A percentile compares a stretch with the other conserved stretches of the same genome.
Evolutionary conservation across 1,139 yeast species (phyloP).

Genomic region (Keqinozyma sinolaborantium): DNA sequence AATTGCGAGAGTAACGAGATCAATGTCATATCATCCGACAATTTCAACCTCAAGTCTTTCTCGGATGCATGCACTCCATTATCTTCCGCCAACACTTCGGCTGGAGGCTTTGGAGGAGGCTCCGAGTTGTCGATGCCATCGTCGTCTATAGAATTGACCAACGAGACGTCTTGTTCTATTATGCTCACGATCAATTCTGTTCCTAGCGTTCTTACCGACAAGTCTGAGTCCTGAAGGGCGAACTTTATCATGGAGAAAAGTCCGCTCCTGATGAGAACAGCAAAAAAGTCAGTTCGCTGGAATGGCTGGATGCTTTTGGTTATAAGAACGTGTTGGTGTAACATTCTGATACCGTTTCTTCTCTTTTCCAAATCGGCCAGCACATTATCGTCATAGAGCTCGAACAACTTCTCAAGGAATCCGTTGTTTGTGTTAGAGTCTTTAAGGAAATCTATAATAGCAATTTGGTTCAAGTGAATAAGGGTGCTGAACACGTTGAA

Average conservation of each 20-base stretch:
- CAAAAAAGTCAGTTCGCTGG: conserved; percentile 66
- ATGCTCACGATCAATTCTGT: conserved; percentile 79
- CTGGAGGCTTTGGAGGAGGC: conserved; percentile 16
- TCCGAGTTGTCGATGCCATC: conserved; percentile 35
- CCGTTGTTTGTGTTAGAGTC: conserved; percentile 35
- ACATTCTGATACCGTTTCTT: conserved; percentile 71
- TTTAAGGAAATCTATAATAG: conserved; percentile 65
- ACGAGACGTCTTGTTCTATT: conserved; percentile 77
- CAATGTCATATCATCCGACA: conserved; percentile 60
- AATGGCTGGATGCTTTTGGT: conserved; percentile 66
- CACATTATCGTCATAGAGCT: conserved; percentile 35
- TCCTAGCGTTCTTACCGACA: conserved; percentile 62
- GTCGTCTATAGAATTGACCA: conserved; percentile 47
- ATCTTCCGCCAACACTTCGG: not conserved
- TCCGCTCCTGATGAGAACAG: conserved; percentile 63
- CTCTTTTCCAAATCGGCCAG: conserved; percentile 21
- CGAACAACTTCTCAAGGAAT: conserved; percentile 53
- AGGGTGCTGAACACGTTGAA: conserved; percentile 60
- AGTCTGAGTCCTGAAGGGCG: conserved; percentile 58
- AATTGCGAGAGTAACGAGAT: conserved; percentile 59
- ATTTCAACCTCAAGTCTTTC: conserved; percentile 23
- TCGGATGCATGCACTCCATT: conserved; percentile 9
- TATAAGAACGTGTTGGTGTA: conserved; percentile 77
- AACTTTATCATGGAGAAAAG: conserved; percentile 66
- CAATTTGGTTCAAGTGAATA: conserved; percentile 67